Percentiles rank a stretch among this genome's conserved stretches.
Evolutionary conservation across 495 filamentous ascomycete genomes (phyloP).

Genomic region (Annulohypoxylon bovei): DNA sequence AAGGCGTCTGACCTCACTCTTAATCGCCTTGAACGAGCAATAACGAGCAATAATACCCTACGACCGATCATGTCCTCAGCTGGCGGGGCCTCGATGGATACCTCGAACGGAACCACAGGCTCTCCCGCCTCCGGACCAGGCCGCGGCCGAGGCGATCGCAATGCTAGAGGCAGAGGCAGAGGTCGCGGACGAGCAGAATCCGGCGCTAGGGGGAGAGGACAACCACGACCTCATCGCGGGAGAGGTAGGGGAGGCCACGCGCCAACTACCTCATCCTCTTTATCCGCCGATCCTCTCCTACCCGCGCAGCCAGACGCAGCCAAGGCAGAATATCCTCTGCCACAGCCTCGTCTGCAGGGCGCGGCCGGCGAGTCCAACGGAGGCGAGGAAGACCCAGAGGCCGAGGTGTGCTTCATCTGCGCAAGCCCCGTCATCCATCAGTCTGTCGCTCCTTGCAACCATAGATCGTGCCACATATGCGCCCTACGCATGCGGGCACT

Average conservation of each 20-base stretch:
- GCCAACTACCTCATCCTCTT: neutral
- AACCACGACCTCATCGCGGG: conserved; percentile 39
- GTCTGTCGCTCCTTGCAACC: conserved; percentile 91
- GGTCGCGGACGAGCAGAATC: conserved; percentile 43
- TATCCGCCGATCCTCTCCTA: neutral
- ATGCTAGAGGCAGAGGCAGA: conserved; percentile 50
- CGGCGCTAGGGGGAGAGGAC: conserved; percentile 11
- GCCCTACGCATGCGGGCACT: conserved; percentile 86
- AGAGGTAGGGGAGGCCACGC: conserved; percentile 43
- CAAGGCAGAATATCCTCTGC: neutral
- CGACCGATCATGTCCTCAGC: conserved; percentile 6
- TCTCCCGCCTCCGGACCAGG: neutral
- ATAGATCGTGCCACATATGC: conserved; percentile 95
- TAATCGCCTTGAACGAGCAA: neutral
- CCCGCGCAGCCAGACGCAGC: neutral
- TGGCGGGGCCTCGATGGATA: neutral
- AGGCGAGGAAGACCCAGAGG: conserved; percentile 66
- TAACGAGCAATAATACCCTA: neutral
- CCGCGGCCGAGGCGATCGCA: conserved; percentile 48
- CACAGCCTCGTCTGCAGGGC: conserved; percentile 14
- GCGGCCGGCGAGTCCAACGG: conserved; percentile 17
- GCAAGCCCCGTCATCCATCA: conserved; percentile 85
- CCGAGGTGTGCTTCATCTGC: conserved; percentile 95
- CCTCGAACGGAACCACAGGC: neutral
- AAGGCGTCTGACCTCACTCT: neutral